Base-by-base conservation (phyloP, 805 yeast genomes). In the Myxozyma neotropica region DNA sequence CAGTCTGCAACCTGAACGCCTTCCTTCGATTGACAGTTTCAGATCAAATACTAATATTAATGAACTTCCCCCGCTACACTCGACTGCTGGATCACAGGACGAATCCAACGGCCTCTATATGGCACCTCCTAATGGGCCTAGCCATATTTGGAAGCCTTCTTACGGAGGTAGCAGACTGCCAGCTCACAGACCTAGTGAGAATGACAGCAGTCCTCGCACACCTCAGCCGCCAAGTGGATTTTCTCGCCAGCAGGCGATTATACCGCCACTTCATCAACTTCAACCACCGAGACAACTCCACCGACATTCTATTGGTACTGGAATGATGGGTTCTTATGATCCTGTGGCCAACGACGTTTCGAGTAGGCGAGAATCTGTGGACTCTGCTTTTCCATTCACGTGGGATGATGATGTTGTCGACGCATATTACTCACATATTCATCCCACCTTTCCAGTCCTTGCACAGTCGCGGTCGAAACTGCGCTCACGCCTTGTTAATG, bases 361-460 rank as follows among this genome's bases (percentile, higher is more conserved):
- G 8, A 36, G 43, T 33, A 17, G 43, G 31, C 52, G 52, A 1
- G 52, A 38, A 4, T 48, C 52, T 8, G 33, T 48, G 12, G 52
- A 48, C 40, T 19, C 15, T 13, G 33, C 15, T 10, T 48, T 55
- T 24, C 52, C 58, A 36, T 56, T 60, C 23, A 15, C 51, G 3
- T 64, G 67, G 67, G 64, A 63, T 47, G 75, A 73, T 23, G 65
- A 67, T 21, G 69, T 66, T 24, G 67, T 76, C 42, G 76, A 72
- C 59, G 61, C 62, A 36, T 76, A 76, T 60, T 76, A 75, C 65
- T 68, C 70, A 55, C 64, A 67, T 38, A 67, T 74, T 51, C 79
- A 77, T 62, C 75, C 76, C 8, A 65, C 71, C 24, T 66, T 75
- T 55, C 79, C 80, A 7, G 55, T 76, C 23, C 69, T 76, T 40